Conservation (phyloP, 306 rosid species). For the Geum urbanum region DNA sequence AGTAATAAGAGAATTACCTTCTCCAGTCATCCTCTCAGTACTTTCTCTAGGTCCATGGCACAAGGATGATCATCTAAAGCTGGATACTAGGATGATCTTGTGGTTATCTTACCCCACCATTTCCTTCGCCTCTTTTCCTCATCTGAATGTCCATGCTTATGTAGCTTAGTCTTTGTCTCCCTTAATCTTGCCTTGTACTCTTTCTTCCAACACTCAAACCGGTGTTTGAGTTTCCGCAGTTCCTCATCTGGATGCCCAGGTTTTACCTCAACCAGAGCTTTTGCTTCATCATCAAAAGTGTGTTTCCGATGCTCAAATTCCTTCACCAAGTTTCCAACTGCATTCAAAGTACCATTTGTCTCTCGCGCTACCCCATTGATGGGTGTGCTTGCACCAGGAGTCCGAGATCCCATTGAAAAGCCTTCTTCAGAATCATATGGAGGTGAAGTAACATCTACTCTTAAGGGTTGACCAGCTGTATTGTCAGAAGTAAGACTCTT, state of each 20-base stretch:
- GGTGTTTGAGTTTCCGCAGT: slow-evolving; percentile 51
- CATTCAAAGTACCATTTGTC: slow-evolving; percentile 43
- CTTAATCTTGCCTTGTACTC: slow-evolving; percentile 70
- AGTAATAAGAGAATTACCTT: slow-evolving; percentile 23
- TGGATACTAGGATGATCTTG: neutral
- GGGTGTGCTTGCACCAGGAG: slow-evolving; percentile 74
- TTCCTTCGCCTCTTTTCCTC: slow-evolving; percentile 51
- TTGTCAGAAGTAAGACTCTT: slow-evolving; percentile 66
- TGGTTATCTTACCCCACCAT: slow-evolving; percentile 60
- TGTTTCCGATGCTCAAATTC: slow-evolving; percentile 76
- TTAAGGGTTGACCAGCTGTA: slow-evolving; percentile 40
- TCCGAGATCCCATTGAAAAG: slow-evolving; percentile 63
- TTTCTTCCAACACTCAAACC: slow-evolving; percentile 81
- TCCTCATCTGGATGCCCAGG: slow-evolving; percentile 58
- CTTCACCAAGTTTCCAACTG: slow-evolving; percentile 52
- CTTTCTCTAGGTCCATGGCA: slow-evolving; percentile 18
- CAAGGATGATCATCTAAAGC: slow-evolving; percentile 7
- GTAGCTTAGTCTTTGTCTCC: slow-evolving; percentile 55
- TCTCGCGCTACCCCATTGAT: slow-evolving; percentile 52
- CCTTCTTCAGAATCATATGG: slow-evolving; percentile 72
- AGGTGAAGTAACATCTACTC: slow-evolving; percentile 37
- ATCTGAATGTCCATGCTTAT: slow-evolving; percentile 47
- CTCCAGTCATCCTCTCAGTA: slow-evolving; percentile 17
- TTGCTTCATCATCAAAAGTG: slow-evolving; percentile 64
- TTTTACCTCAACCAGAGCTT: slow-evolving; percentile 50